phyloP scores from a whole-genome alignment of 2,329 filamentous ascomycete species.

The Pestalotiopsis sp. region DNA sequence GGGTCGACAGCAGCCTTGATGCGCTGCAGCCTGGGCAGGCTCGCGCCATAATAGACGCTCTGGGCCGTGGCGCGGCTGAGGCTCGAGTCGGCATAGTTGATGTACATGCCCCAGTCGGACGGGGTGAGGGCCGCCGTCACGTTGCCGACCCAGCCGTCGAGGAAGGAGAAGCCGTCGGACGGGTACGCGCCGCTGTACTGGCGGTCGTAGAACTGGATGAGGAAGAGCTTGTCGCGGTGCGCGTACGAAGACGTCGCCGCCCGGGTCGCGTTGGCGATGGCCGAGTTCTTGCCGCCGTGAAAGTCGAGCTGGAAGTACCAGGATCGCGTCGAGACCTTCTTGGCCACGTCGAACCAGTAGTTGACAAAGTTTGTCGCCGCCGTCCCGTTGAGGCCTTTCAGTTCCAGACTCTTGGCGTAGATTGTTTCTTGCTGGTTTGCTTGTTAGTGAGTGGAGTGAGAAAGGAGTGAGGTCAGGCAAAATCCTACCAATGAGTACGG shows the following conservation, averaged over 20 bases:
- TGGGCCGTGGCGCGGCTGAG: conserved; percentile 3
- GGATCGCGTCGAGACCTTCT: conserved; percentile 33
- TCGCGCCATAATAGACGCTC: background rate
- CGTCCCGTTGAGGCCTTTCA: conserved; percentile 36
- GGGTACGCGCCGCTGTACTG: conserved; percentile 32
- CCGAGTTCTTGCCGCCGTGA: conserved; percentile 42
- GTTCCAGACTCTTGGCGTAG: conserved; percentile 43
- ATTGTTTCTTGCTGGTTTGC: conserved; percentile 42
- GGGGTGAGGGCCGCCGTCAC: conserved; percentile 22
- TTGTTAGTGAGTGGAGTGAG: conserved; percentile 6
- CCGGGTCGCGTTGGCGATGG: conserved; percentile 31
- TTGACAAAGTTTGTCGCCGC: conserved; percentile 39
- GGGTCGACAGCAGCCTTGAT: conserved; percentile 12
- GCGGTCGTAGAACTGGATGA: conserved; percentile 51
- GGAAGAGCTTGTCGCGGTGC: conserved; percentile 48
- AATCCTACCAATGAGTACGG: conserved; percentile 31
- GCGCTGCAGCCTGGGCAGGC: conserved; percentile 1
- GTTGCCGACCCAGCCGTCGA: conserved; percentile 29
- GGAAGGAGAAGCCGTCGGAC: conserved; percentile 23
- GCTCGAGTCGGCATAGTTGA: conserved; percentile 11
- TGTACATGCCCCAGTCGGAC: conserved; percentile 29
- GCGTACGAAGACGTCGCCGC: conserved; percentile 38
- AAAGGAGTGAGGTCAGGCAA: background rate
- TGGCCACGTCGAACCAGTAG: conserved; percentile 42
- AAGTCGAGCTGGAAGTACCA: conserved; percentile 47